Conservation (phyloP, 352 stramenopile genomes). For the Peronosclerospora sorghi region DNA sequence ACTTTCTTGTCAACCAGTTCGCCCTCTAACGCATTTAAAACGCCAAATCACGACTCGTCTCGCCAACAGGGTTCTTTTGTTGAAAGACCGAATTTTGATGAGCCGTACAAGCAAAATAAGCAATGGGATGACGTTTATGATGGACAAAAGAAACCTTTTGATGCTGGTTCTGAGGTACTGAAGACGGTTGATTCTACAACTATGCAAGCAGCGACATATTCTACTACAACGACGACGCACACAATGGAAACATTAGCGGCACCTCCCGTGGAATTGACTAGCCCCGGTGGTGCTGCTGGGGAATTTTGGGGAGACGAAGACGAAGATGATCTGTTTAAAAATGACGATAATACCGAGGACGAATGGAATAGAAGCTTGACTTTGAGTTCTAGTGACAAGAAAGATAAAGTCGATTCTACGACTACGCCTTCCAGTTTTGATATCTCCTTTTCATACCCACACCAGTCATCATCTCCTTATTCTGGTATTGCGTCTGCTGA, state of each 20-base stretch:
- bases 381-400: slow-evolving; percentile 11
- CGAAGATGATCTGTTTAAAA: slow-evolving; percentile 47
- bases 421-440: slow-evolving; percentile 4
- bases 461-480: slow-evolving; percentile 3
- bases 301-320: slow-evolving; percentile 58
- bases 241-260: slow-evolving; percentile 3
- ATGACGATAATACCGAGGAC: slow-evolving; percentile 40
- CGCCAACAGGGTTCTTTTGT: background rate
- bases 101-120: slow-evolving; percentile 6
- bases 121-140: slow-evolving; percentile 13
- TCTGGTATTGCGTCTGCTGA: background rate
- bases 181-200: background rate
- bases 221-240: slow-evolving; percentile 2
- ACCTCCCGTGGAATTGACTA: slow-evolving; percentile 21
- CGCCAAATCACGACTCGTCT: background rate
- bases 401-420: slow-evolving; percentile 3
- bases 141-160: slow-evolving; percentile 1
- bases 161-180: background rate
- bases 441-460: slow-evolving; percentile 4
- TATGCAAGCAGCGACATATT: background rate
- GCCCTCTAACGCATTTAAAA: slow-evolving; percentile 1
- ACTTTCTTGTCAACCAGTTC: slow-evolving; percentile 2
- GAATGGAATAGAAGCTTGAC: slow-evolving; percentile 21
- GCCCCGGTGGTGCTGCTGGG: slow-evolving; percentile 23
- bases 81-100: slow-evolving; percentile 1